Percentiles rank a stretch among this genome's conserved stretches.
Conservation (phyloP, 1,284 basidiomycete species). For the Leccinum ponderosum region DNA sequence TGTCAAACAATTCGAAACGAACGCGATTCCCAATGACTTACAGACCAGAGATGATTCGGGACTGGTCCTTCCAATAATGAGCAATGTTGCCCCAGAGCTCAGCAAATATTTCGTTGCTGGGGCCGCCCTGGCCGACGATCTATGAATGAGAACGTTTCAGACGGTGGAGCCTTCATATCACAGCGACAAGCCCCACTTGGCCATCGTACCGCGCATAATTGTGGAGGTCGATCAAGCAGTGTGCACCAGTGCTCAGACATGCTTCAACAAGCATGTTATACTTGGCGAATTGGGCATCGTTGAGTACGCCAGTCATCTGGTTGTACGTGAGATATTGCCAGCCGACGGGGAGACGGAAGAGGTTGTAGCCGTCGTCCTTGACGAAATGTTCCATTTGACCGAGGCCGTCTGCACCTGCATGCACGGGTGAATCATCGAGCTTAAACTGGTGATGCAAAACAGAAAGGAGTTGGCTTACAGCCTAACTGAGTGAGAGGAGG, state of each 20-base stretch:
- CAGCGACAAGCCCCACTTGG: conserved; percentile 29
- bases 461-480: conserved; percentile 11
- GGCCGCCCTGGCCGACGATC: conserved; percentile 64
- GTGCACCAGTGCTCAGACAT: conserved; percentile 41
- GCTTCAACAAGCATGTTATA: conserved; percentile 56
- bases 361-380: conserved; percentile 42
- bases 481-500: conserved; percentile 26
- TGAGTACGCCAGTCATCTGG: conserved; percentile 43
- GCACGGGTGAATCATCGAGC: neutral
- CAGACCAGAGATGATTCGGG: conserved; percentile 57
- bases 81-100: conserved; percentile 55
- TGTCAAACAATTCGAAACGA: conserved; percentile 3
- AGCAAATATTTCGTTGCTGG: conserved; percentile 55
- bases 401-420: conserved; percentile 22
- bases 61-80: conserved; percentile 47
- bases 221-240: conserved; percentile 59
- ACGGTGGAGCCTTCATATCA: neutral
- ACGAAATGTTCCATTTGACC: conserved; percentile 55
- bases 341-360: conserved; percentile 47
- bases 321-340: conserved; percentile 50
- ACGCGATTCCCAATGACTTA: conserved; percentile 23
- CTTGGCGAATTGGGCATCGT: conserved; percentile 45
- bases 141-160: conserved; percentile 14
- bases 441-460: neutral
- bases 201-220: conserved; percentile 58